Percentiles rank a stretch among this genome's conserved stretches.
These are phyloP conservation scores for Populus hybrid DNA, from an alignment of 441 rosid genomes.

Conservation along the genomic window DNA sequence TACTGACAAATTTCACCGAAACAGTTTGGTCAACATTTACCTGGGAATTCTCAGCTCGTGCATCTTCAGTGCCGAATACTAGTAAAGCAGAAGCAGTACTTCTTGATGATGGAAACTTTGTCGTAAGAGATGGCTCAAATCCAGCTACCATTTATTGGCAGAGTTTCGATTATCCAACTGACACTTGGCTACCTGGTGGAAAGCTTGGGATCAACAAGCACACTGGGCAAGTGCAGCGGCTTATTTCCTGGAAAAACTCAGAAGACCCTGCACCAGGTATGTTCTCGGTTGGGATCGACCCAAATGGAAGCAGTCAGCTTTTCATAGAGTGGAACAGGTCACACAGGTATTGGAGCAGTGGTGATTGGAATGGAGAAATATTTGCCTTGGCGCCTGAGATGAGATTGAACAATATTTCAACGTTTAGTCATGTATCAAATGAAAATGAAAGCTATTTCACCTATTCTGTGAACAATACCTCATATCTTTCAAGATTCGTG, in stretches of 20 bases:
- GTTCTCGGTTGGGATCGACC: background rate
- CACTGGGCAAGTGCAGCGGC: background rate
- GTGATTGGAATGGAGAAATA: background rate
- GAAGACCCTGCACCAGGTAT: background rate
- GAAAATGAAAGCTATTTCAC: background rate
- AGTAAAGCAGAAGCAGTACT: background rate
- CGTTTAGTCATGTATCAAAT: background rate
- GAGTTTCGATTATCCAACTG: slow-evolving; percentile 4
- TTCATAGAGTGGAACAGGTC: no score
- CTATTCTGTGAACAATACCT: background rate
- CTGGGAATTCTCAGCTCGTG: no score
- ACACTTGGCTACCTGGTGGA: background rate
- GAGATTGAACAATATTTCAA: background rate
- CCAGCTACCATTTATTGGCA: background rate
- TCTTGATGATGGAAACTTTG: background rate
- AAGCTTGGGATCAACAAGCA: background rate
- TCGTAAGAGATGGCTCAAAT: background rate
- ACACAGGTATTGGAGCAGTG: background rate
- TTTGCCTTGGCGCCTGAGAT: background rate
- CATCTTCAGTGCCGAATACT: background rate
- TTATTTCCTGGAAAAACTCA: background rate
- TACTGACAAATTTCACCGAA: background rate
- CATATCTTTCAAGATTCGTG: rapidly evolving
- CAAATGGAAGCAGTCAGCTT: background rate
- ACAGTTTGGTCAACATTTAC: background rate